Base-by-base conservation (phyloP, 1,284 basidiomycete genomes). In the Ceratobasidium sp. region DNA sequence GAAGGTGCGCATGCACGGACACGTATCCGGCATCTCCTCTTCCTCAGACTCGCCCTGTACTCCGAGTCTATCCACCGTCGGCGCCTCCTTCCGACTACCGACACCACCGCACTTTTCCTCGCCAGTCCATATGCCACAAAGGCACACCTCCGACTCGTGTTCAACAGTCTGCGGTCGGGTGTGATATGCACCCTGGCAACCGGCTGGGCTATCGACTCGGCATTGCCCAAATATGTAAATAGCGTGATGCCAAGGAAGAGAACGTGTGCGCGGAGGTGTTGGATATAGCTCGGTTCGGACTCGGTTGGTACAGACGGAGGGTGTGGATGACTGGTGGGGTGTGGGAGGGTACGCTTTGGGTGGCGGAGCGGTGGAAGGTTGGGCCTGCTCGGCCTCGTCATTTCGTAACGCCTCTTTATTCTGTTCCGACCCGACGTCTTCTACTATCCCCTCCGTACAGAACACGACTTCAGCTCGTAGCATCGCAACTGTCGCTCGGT, bases 21-120 rank as follows among this genome's bases (percentile, higher is more conserved):
- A 74, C 4, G 57, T 61, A 26, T 56, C 52, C n/a, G 13, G 48
- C 28, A n/a, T 28, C 33, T 65, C 57, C 15, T 46, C 46, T 12
- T 38, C 38, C 42, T 40, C 44, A n/a, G n/a, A n/a, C n/a, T 65
- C 57, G 0, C 26, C 6, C 28, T 23, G 17, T 0, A 38, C 48
- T 10, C 71, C 71, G 28, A 74, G 71, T 23, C 38, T 61, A 48
- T 74, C 71, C 42, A 74, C 71, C 7, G 71, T 74, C 3, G 71
- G 71, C n/a, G 46, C 46, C 13, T 54, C 71, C 54, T 64, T 33
- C 9, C n/a, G 57, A 28, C 17, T 2, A 4, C 26, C 33, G 17
- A 15, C 26, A 33, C 33, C 33, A 4, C 33, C 33, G 4, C 33
- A 1, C 44, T 33, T 3, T 33, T 3, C 44, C 28, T 33, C 61